Evolutionary conservation across 208 protist genomes (phyloP), one percentile per base, ranked within the genome.

Genomic region (Plasmodiophora brassicae): DNA sequence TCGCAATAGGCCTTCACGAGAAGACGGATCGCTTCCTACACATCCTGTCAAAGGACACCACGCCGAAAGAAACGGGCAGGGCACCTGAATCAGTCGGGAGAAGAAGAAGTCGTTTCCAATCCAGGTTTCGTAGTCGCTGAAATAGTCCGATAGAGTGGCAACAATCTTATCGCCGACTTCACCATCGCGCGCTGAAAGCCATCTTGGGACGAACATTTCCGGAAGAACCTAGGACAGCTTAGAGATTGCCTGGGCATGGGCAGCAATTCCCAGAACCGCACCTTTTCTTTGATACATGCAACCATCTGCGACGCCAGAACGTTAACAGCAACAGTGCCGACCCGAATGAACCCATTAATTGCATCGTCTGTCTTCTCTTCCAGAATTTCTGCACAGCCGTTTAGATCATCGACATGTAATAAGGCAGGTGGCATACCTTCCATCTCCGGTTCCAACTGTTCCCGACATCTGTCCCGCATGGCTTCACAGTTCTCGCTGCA

Each of bases 21-120:
- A 5, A 78, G 65, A 14, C n/a, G 5, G 10, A 78, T 36, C 5
- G 65, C 32, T 32, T 78, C 65, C 65, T 78, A 78, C n/a, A n/a
- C n/a, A n/a, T 38, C 14, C n/a, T 32, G 65, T 78, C 32, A 32
- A 32, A 78, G n/a, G 5, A 36, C 20, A 38, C 32, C n/a, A 36
- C 5, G 5, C 41, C 32, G 41, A 78, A 78, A 5, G 14, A 78
- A 5, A 14, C 14, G n/a, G n/a, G 41, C 65, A 78, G 14, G 32
- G 65, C n/a, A 78, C 65, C 65, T 78, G 65, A 78, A 78, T 78
- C 14, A 78, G n/a, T 78, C 41, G 32, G 14, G 65, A 78, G n/a
- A 78, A 78, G 65, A 78, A 78, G 14, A 78, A 5, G 20, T 78
- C 65, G 5, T 78, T 32, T 8, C 65, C n/a, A 32, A 78, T 78